Base-by-base conservation (phyloP, 2,329 filamentous ascomycete species). In the Hypoxylon sp. region DNA sequence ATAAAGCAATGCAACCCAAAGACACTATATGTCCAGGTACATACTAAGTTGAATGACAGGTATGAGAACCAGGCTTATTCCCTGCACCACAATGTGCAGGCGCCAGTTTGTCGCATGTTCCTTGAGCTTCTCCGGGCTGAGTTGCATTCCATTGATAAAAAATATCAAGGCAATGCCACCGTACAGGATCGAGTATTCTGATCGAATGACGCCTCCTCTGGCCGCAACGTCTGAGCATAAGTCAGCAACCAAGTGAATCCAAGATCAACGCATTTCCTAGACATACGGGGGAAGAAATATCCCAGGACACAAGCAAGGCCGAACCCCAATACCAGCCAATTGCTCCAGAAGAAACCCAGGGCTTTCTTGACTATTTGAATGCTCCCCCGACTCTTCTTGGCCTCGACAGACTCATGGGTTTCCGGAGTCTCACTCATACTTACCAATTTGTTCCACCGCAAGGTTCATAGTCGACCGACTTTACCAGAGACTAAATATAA, bases 101-200 rank as follows among this genome's bases (percentile, higher is more conserved):
- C 88, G 85, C 88, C 87, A 91, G 60, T 90, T 89, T 57, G 82
- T 81, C 60, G 86, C 81, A 70, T 91, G 90, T 53, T 81, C 77
- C 44, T 84, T 76, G 8, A 92, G 79, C 69, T 91, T 86, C 32
- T 82, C 79, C 0, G 85, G 87, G 6, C 88, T 83, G 17, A 92
- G 84, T 53, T 90, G 90, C 69, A 91, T 82, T 3, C 90, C 90
- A 57, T 89, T 91, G 68, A 91, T 82, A 59, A 92, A 80, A 75
- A 92, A 92, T 70, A 92, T 90, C 70, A 91, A 77, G 17, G 84
- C 86, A 28, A 92, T 87, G 19, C 84, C 87, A 30, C 89, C 87
- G 73, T 92, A 92, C 28, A 91, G 81, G 56, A 91, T 85, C 79
- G 71, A 87, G 79, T 78, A 85, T 76, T 79, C 86, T 70, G 77